A percentile compares a stretch with the other conserved stretches of the same genome.
phyloP scores from a whole-genome alignment of 768 basidiomycete genomes.

The Fomitopsis pulvina region DNA sequence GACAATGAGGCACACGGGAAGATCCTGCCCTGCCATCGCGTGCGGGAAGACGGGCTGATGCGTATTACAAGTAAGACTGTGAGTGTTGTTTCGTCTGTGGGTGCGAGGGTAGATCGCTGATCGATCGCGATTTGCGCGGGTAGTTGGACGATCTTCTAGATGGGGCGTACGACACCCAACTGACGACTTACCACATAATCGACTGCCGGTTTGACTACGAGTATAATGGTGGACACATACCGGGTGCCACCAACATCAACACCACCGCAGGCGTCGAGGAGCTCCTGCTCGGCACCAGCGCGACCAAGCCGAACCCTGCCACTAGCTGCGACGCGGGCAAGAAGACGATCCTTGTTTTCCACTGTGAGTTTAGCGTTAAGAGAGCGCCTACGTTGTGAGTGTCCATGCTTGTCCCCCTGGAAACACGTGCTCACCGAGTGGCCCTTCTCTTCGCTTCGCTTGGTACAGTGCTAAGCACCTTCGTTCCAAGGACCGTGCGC shows the following conservation, averaged over 20 bases:
- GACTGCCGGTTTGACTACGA: slow-evolving; percentile 99
- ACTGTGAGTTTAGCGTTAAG: slow-evolving; percentile 96
- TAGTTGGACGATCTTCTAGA: slow-evolving; percentile 76
- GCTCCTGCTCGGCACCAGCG: slow-evolving; percentile 55
- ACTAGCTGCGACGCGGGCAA: slow-evolving; percentile 65
- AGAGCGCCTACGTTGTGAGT: slow-evolving; percentile 93
- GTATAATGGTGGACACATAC: slow-evolving; percentile 88
- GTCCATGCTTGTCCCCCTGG: not conserved
- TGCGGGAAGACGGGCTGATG: slow-evolving; percentile 94
- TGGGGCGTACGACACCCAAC: slow-evolving; percentile 59
- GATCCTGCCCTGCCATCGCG: slow-evolving; percentile 87
- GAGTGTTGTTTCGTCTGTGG: slow-evolving; percentile 22
- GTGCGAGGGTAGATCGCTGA: not conserved
- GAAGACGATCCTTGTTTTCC: slow-evolving; percentile 90
- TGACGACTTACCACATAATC: slow-evolving; percentile 72
- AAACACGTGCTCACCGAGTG: not conserved
- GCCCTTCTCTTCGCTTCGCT: no score
- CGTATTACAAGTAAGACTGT: slow-evolving; percentile 80
- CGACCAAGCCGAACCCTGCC: slow-evolving; percentile 55
- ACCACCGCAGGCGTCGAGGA: slow-evolving; percentile 75
- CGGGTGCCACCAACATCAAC: slow-evolving; percentile 88
- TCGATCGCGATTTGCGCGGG: slow-evolving; percentile 11
- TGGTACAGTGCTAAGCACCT: slow-evolving; percentile 91
- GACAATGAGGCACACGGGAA: slow-evolving; percentile 93
- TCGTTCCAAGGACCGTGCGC: slow-evolving; percentile 80